These are phyloP conservation scores for Alternaria longipes DNA, from an alignment of 2,329 filamentous ascomycete genomes.

Conservation along the genomic window DNA sequence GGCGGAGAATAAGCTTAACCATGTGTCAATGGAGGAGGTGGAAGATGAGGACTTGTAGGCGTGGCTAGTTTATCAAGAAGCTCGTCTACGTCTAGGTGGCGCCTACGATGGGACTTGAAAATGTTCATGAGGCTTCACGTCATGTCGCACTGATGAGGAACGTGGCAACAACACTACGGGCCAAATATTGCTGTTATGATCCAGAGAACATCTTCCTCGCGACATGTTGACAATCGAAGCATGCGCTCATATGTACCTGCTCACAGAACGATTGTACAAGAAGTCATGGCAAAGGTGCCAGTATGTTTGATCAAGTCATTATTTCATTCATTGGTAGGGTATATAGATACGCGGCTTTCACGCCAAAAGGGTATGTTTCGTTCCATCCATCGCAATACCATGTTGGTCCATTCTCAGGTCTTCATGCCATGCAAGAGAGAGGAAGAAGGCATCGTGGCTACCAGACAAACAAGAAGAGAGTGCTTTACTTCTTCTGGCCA, in stretches of 20 bases:
- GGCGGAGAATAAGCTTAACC: slow-evolving; percentile 47
- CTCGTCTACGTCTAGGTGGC: no score
- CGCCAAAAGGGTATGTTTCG: slow-evolving; percentile 17
- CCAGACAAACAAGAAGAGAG: not conserved
- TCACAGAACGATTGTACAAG: not conserved
- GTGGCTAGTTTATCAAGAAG: not conserved
- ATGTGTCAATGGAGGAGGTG: slow-evolving; percentile 59
- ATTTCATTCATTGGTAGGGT: slow-evolving; percentile 30
- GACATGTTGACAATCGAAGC: not conserved
- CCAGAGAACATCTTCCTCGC: not conserved
- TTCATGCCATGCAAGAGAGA: slow-evolving; percentile 9
- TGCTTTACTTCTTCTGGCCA: slow-evolving; percentile 47
- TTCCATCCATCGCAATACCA: slow-evolving; percentile 14
- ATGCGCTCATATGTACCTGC: not conserved
- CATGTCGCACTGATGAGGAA: not conserved
- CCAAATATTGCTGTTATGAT: not conserved
- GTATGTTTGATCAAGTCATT: slow-evolving; percentile 5
- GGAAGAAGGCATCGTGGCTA: not conserved
- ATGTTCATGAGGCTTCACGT: not conserved
- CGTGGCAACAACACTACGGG: not conserved
- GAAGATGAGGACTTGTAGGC: slow-evolving; percentile 54
- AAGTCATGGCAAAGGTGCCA: not conserved
- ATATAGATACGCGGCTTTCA: slow-evolving; percentile 22
- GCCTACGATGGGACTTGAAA: not conserved
- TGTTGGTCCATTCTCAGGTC: slow-evolving; percentile 13